Evolutionary conservation across 2,329 filamentous ascomycete genomes (phyloP), one percentile per base, ranked within the genome.

Genomic region (Stromatinia cepivora): DNA sequence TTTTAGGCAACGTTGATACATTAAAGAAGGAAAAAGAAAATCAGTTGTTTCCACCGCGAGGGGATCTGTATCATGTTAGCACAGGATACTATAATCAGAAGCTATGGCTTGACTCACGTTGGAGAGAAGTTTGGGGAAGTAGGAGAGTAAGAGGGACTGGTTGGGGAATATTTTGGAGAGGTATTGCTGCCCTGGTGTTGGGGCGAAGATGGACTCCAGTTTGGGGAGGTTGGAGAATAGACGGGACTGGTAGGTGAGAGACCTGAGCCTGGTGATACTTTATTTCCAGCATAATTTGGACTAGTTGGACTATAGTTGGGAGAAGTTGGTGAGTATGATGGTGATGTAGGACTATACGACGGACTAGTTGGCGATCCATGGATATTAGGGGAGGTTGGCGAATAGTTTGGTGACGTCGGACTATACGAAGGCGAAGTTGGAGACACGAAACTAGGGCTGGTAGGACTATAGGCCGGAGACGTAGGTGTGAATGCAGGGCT

Each of bases 381-480:
- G 76, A 79, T 54, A 58, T 71, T 72, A 22, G 76, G 76, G n/a
- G 74, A 76, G 10, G 77, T 76, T 13, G 76, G 76, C 25, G 74
- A 77, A 59, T 76, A 77, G 25, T 69, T 76, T 59, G 81, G 81
- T 15, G 79, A 86, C 75, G 71, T 88, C 87, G 42, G 92, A 68
- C 74, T 76, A 53, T 75, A 77, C 11, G 92, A 92, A 54, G 93
- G 93, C 72, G 92, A 95, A 48, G 90, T 95, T 80, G 73, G 84
- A 80, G 69, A 82, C 80, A 76, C 75, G 42, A 77, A 77, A n/a
- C 75, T 76, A 22, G 78, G 78, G 62, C 75, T 77, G 8, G 78
- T 79, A 25, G 78, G 77, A 31, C 76, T 78, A 66, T 78, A 79
- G 5, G 75, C 75, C 66, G 77, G 77, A 39, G 76, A 78, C 10